Conservation (phyloP, 768 basidiomycete species). For the Trametes punicea region DNA sequence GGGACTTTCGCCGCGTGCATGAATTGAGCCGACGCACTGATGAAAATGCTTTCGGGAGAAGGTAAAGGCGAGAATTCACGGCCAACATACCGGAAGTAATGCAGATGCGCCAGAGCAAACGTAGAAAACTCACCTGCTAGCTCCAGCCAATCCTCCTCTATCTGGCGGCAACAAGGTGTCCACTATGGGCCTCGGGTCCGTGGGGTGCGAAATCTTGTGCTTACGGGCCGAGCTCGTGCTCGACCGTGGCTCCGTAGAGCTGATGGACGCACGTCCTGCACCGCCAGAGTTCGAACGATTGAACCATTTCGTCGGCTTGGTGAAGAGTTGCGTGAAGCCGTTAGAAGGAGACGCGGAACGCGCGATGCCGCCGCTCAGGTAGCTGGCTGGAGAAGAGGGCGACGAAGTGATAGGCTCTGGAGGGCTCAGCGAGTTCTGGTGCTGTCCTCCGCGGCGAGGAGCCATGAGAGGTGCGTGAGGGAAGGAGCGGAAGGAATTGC, state of each 20-base stretch:
- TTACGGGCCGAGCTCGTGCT: constrained; percentile 53
- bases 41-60: no score
- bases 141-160: constrained; percentile 29
- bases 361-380: constrained; percentile 31
- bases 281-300: constrained; percentile 54
- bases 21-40: no score
- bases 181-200: constrained; percentile 76
- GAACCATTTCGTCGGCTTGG: constrained; percentile 74
- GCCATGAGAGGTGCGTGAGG: constrained; percentile 36
- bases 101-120: neutral
- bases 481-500: constrained; percentile 1
- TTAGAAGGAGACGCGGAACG: constrained; percentile 66
- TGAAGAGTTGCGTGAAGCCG: constrained; percentile 61
- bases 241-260: constrained; percentile 43
- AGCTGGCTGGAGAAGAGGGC: constrained; percentile 27
- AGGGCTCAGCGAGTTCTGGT: constrained; percentile 29
- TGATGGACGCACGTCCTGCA: constrained; percentile 32
- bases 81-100: neutral
- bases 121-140: constrained; percentile 47
- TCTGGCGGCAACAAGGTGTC: constrained; percentile 45
- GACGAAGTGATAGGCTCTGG: constrained; percentile 20
- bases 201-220: constrained; percentile 81
- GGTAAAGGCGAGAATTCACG: no score
- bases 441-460: constrained; percentile 44
- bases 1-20: no score